phyloP scores from a whole-genome alignment of 305 asterid genomes.

The Fraxinus baroniana region DNA sequence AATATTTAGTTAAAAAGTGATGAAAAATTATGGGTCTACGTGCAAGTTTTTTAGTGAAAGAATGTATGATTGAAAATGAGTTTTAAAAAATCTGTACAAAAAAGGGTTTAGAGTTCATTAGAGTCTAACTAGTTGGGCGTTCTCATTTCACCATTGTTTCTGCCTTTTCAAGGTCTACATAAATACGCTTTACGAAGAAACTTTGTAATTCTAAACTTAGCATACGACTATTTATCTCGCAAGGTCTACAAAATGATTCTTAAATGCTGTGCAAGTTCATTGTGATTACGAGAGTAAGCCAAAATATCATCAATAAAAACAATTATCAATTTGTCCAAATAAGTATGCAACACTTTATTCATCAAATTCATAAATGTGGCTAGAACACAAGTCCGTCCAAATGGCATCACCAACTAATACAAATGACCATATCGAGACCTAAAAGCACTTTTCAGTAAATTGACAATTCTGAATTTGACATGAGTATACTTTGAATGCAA shows the following conservation, averaged over 20 bases:
- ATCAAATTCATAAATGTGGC: neutral
- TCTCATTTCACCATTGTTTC: neutral
- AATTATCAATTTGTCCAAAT: too few relatives aligned
- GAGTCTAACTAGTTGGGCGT: neutral
- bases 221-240: neutral
- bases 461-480: too few relatives aligned
- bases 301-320: too few relatives aligned
- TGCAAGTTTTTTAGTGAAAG: neutral
- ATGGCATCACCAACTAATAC: neutral
- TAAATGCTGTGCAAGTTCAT: too few relatives aligned
- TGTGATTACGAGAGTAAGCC: too few relatives aligned
- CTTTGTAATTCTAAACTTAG: neutral
- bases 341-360: too few relatives aligned
- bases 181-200: neutral
- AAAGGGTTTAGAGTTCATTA: neutral
- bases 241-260: too few relatives aligned
- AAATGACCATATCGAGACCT: neutral
- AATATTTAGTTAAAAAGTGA: neutral
- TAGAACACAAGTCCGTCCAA: neutral
- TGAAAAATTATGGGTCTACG: neutral
- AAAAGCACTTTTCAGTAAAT: neutral
- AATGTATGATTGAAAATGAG: neutral
- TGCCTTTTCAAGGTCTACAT: neutral
- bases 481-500: too few relatives aligned
- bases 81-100: neutral